A percentile compares a stretch with the other conserved stretches of the same genome.
Evolutionary conservation across 164 flowering plant genomes (phyloP).

Genomic region (Dillenia suffruticosa): DNA sequence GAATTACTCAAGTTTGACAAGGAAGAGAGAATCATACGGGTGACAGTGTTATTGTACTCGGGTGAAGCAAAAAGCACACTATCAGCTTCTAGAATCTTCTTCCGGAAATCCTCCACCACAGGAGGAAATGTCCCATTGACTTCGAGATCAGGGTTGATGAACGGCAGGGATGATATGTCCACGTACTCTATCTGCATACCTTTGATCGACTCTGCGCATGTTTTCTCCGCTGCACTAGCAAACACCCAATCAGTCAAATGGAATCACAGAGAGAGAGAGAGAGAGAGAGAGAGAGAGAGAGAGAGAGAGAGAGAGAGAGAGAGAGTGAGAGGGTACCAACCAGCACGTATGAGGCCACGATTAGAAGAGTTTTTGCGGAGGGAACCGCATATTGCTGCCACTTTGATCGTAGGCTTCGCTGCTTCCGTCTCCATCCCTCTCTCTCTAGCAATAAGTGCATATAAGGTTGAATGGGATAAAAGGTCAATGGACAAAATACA

Average conservation of each 20-base stretch:
- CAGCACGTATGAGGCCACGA: slow-evolving; percentile 28
- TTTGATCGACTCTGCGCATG: slow-evolving; percentile 21
- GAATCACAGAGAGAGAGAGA: background rate
- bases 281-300: background rate
- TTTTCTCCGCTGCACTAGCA: slow-evolving; percentile 20
- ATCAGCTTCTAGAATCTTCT: slow-evolving; percentile 39
- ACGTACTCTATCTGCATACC: slow-evolving; percentile 40
- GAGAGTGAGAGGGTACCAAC: too few species aligned
- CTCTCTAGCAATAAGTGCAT: too few species aligned
- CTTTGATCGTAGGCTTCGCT: slow-evolving; percentile 17
- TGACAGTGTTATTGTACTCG: slow-evolving; percentile 47
- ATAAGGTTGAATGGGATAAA: too few species aligned
- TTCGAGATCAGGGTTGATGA: slow-evolving; percentile 52
- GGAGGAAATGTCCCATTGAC: slow-evolving; percentile 35
- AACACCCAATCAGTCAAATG: background rate
- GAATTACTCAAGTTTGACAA: too few species aligned
- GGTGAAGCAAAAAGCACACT: slow-evolving; percentile 52
- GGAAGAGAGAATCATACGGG: slow-evolving; percentile 19
- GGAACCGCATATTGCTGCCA: slow-evolving; percentile 22
- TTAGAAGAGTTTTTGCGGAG: slow-evolving; percentile 26
- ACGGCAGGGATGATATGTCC: slow-evolving; percentile 36
- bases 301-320: too few species aligned
- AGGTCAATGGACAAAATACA: too few species aligned
- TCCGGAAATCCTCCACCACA: slow-evolving; percentile 43
- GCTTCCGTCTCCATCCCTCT: slow-evolving; percentile 3